These are phyloP conservation scores for Leptographium wingfieldii DNA, from an alignment of 2,329 filamentous ascomycete genomes.

Conservation along the genomic window DNA sequence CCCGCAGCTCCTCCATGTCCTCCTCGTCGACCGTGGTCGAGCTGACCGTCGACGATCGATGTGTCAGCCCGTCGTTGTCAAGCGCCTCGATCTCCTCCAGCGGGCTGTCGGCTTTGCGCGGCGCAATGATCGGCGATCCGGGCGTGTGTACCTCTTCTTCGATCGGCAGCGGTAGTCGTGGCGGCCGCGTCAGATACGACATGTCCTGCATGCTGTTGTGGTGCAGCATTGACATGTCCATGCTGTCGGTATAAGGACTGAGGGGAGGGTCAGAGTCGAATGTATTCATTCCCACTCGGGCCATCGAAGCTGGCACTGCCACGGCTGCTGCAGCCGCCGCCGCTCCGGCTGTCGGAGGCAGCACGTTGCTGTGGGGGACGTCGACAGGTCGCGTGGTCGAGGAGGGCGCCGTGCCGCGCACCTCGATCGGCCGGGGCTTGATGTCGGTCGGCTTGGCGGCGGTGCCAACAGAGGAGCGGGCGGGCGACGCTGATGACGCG, in stretches of 20 bases:
- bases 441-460: slow-evolving; percentile 21
- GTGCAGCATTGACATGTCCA: slow-evolving; percentile 31
- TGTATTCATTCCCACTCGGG: neutral
- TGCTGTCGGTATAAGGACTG: slow-evolving; percentile 19
- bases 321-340: neutral
- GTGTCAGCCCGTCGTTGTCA: slow-evolving; percentile 33
- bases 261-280: slow-evolving; percentile 18
- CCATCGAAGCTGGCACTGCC: neutral
- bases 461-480: slow-evolving; percentile 5
- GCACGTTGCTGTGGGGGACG: slow-evolving; percentile 27
- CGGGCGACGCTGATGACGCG: slow-evolving; percentile 6
- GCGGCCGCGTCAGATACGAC: slow-evolving; percentile 58
- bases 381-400: slow-evolving; percentile 44
- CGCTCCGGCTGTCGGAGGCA: neutral
- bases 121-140: slow-evolving; percentile 75
- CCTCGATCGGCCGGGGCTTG: slow-evolving; percentile 18
- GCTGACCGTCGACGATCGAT: slow-evolving; percentile 46
- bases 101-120: slow-evolving; percentile 44
- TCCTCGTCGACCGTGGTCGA: slow-evolving; percentile 37
- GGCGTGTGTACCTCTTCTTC: slow-evolving; percentile 84
- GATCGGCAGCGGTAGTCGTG: slow-evolving; percentile 81
- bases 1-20: slow-evolving; percentile 67
- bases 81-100: slow-evolving; percentile 41
- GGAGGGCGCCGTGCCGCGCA: slow-evolving; percentile 6
- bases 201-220: slow-evolving; percentile 50